Percentiles rank a stretch among this genome's conserved stretches.
Conservation (phyloP, 768 basidiomycete species). For the Pleurotus tuoliensis region DNA sequence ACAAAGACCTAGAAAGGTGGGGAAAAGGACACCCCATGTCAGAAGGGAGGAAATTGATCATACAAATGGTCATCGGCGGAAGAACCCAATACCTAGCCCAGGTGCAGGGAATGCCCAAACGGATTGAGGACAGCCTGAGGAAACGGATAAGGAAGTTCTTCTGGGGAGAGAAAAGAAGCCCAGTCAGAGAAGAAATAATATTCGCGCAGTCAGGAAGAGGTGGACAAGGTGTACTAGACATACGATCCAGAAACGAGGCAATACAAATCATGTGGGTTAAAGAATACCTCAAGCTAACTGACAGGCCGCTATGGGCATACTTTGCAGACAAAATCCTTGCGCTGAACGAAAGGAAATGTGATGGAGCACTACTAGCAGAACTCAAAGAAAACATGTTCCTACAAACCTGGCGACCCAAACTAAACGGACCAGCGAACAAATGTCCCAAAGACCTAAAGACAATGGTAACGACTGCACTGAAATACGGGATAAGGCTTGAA, state of each 20-base stretch:
- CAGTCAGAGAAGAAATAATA: not conserved
- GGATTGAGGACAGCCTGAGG: slow-evolving; percentile 5
- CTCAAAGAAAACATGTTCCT: not conserved
- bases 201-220: not conserved
- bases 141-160: not conserved
- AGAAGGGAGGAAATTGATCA: slow-evolving; percentile 12
- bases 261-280: not conserved
- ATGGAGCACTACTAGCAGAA: not conserved
- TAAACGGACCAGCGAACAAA: not conserved
- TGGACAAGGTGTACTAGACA: not conserved
- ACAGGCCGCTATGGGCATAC: not conserved
- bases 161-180: not conserved
- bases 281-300: not conserved
- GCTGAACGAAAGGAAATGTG: not conserved
- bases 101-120: slow-evolving; percentile 25
- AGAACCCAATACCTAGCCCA: slow-evolving; percentile 21
- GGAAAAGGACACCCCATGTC: not conserved
- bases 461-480: not conserved
- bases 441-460: not conserved
- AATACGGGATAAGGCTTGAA: not conserved
- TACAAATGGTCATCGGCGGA: slow-evolving; percentile 18
- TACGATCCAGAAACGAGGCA: not conserved
- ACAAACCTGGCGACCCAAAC: not conserved
- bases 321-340: not conserved
- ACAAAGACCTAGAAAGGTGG: not conserved